These are phyloP conservation scores for Cladosporium sp. DNA, from an alignment of 2,329 filamentous ascomycete species.

Conservation along the genomic window DNA sequence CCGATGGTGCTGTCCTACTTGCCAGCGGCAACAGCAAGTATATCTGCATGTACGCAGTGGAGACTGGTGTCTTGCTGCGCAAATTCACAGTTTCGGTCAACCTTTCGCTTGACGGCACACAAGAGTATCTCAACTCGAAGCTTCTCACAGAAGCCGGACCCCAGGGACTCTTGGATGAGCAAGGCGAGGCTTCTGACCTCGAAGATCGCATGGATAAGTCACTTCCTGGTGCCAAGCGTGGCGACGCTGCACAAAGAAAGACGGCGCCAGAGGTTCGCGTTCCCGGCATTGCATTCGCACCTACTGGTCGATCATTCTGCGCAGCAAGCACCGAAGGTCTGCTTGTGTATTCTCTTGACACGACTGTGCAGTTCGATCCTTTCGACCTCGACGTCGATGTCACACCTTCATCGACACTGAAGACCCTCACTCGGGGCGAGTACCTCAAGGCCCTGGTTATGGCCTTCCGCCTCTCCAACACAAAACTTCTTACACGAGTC, in stretches of 20 bases:
- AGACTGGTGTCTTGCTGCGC: conserved; percentile 83
- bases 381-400: conserved; percentile 94
- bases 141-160: conserved; percentile 88
- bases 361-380: conserved; percentile 80
- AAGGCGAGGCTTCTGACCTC: conserved; percentile 81
- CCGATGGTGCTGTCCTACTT: conserved; percentile 84
- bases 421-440: conserved; percentile 72
- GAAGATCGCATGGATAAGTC: conserved; percentile 76
- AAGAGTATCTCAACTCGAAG: conserved; percentile 94
- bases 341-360: conserved; percentile 88
- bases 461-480: conserved; percentile 93
- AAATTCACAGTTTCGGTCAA: conserved; percentile 96
- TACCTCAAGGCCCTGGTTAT: conserved; percentile 92
- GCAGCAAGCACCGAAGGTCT: conserved; percentile 92
- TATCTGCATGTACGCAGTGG: conserved; percentile 94
- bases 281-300: conserved; percentile 78
- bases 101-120: conserved; percentile 89
- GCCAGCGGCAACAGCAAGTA: conserved; percentile 97
- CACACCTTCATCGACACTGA: conserved; percentile 66
- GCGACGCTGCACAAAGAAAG: conserved; percentile 76
- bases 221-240: conserved; percentile 81
- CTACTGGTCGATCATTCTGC: conserved; percentile 85
- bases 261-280: conserved; percentile 80
- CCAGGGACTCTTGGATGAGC: conserved; percentile 75
- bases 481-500: conserved; percentile 73